Percentiles rank a stretch among this genome's conserved stretches.
phyloP scores from a whole-genome alignment of 352 stramenopile species.

The Thalassiosira mediterranea region DNA sequence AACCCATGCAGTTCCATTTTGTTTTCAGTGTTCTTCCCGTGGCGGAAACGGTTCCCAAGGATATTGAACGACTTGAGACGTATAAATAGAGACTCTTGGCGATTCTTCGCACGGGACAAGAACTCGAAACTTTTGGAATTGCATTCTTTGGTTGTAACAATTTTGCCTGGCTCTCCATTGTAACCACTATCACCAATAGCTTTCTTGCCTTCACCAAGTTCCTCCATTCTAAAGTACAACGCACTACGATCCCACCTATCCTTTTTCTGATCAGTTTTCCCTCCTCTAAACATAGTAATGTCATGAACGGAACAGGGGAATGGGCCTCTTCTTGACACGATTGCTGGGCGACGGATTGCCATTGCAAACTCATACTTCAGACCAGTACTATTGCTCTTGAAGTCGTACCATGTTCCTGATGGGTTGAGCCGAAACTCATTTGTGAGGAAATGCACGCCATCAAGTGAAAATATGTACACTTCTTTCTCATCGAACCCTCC shows the following conservation, averaged over 20 bases:
- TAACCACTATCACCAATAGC: conserved; percentile 31
- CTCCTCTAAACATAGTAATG: conserved; percentile 2
- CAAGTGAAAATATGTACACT: background rate
- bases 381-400: background rate
- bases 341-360: background rate
- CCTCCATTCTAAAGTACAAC: conserved; percentile 9
- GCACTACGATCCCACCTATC: conserved; percentile 3
- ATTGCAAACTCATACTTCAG: conserved; percentile 12
- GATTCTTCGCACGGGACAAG: conserved; percentile 27
- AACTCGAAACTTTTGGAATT: conserved; percentile 24
- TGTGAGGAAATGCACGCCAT: background rate
- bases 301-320: background rate
- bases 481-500: background rate
- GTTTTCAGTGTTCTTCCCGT: conserved; percentile 26
- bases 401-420: background rate
- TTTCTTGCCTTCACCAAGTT: conserved; percentile 6
- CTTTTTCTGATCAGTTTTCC: background rate
- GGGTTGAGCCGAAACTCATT: background rate
- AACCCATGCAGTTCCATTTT: conserved; percentile 25
- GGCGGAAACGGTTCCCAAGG: conserved; percentile 20
- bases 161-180: conserved; percentile 24
- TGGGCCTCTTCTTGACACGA: background rate
- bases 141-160: conserved; percentile 17
- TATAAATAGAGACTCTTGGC: conserved; percentile 28
- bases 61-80: conserved; percentile 30